phyloP scores from a whole-genome alignment of 129 eudicot genomes.

The Helianthus annuus region DNA sequence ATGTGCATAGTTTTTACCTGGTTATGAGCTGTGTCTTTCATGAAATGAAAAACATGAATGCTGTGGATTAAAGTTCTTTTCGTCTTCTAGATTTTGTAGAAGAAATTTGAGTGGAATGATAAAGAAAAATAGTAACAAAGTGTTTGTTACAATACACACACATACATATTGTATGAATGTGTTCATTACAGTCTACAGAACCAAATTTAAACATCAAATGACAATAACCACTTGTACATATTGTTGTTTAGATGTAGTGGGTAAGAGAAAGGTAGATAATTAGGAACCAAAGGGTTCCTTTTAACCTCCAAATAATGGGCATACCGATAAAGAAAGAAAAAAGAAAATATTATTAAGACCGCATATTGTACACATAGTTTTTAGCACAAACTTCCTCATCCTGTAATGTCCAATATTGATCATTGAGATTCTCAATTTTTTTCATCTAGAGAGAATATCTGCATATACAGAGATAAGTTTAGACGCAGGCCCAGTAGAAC shows the following conservation, averaged over 20 bases:
- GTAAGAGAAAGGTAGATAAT: not conserved
- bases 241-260: not conserved
- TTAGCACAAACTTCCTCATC: not conserved
- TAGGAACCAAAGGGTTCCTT: not conserved
- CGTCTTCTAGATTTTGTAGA: constrained; percentile 75
- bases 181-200: not conserved
- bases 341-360: not conserved
- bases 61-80: constrained; percentile 60
- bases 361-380: not conserved
- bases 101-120: not conserved
- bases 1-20: constrained; percentile 34
- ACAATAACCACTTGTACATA: not conserved
- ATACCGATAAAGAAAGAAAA: not conserved
- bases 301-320: not conserved
- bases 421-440: not conserved
- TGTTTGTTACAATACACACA: too few relatives aligned
- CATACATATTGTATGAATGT: too few relatives aligned
- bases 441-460: not conserved
- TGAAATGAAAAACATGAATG: constrained; percentile 71
- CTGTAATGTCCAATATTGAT: not conserved
- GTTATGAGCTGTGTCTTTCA: constrained; percentile 54
- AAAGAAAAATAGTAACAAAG: too few relatives aligned
- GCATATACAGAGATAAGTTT: not conserved
- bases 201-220: not conserved
- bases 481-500: not conserved